Evolutionary conservation across 208 protist genomes (phyloP), one percentile per base, ranked within the genome.

Genomic region (Leptomonas pyrrhocoris): DNA sequence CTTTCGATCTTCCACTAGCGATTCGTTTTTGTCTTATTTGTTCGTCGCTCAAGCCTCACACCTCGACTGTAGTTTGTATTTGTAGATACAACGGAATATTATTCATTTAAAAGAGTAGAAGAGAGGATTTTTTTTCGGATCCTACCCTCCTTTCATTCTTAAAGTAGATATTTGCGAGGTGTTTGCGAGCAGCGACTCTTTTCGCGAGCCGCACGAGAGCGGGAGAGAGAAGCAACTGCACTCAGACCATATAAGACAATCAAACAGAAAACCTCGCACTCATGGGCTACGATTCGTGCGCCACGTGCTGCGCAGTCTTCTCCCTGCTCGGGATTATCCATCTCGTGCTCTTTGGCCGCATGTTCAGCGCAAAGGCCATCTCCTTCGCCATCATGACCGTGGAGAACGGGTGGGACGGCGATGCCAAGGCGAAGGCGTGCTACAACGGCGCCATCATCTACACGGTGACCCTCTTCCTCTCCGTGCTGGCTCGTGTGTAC

Each of bases 371-470:
- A 27, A 74, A 80, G 21, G 88, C 85, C 16, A 69, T 95, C 55
- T 93, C 87, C 48, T 96, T 96, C 51, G 76, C 83, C 34, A 89
- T 96, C 25, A 72, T 64, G 54, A 55, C 83, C 8, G 79, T 93
- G 15, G 86, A 95, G 49, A 68, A 79, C 38, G 83, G 83, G 0
- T 96, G 92, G 90, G 82, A 94, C 54, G 53, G 73, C 9, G 68
- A 86, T 11, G 85, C 70, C 18, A 96, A 96, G 81, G 89, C 89
- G 8, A 86, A 90, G 75, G 73, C 88, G 18, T 95, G 89, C 79
- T 96, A 93, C 74, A 92, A 88, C 56, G 92, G 82, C 4, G 92
- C 92, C 25, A 91, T 94, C 25, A 79, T 94, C 43, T 96, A 96
- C 77, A 84, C 78, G 12, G 73, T 89, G 48, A 89, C 86, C 18